Percentiles rank a stretch among this genome's conserved stretches.
phyloP scores from a whole-genome alignment of 176 grass and related monocot species.

The Metroxylon sagu region DNA sequence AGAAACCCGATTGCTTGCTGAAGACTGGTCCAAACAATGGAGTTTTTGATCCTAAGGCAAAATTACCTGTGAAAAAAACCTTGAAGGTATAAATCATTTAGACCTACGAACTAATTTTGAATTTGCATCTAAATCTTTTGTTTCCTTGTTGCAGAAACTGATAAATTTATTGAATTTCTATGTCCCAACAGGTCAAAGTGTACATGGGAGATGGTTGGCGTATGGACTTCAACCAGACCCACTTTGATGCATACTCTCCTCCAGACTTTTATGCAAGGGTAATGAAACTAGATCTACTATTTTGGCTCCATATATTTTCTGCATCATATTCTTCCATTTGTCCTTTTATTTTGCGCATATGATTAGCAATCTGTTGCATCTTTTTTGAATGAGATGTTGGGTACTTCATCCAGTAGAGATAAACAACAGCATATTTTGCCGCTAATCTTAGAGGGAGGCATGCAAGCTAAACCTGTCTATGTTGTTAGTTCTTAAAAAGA shows the following conservation, averaged over 20 bases:
- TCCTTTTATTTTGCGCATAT: too few relatives aligned
- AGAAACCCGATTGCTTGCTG: constrained; percentile 14
- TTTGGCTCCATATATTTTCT: too few relatives aligned
- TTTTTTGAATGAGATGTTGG: too few relatives aligned
- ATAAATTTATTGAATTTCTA: not conserved
- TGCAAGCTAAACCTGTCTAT: too few relatives aligned
- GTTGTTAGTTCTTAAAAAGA: too few relatives aligned
- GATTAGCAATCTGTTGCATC: too few relatives aligned
- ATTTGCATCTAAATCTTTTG: not conserved
- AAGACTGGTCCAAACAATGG: constrained; percentile 2
- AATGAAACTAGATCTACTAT: too few relatives aligned
- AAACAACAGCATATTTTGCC: too few relatives aligned
- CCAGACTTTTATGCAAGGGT: constrained; percentile 8
- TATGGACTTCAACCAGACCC: constrained; percentile 2
- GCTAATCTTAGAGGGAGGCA: too few relatives aligned
- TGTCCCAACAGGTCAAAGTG: not conserved
- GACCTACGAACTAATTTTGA: not conserved
- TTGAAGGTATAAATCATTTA: constrained; percentile 4
- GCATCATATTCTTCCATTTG: too few relatives aligned
- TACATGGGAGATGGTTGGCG: constrained; percentile 8
- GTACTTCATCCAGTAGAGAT: too few relatives aligned
- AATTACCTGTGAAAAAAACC: constrained; percentile 9
- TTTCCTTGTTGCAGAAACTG: not conserved
- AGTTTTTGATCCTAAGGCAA: constrained; percentile 7
- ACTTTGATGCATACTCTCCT: constrained; percentile 11